Evolutionary conservation across 805 yeast genomes (phyloP).

Genomic region (Cyberlindnera japonica): DNA sequence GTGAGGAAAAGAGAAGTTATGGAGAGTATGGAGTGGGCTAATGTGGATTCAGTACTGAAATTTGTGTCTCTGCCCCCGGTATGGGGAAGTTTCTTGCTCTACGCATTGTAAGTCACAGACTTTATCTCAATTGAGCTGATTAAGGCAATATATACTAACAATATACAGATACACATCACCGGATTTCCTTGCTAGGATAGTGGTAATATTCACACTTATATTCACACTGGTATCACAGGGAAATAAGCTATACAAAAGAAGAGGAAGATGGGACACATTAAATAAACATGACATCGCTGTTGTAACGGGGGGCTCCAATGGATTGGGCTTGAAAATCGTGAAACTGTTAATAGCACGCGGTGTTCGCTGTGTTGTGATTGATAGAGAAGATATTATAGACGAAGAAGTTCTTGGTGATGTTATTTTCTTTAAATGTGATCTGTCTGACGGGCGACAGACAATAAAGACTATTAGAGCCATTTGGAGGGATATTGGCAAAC

Average conservation of each 20-base stretch:
- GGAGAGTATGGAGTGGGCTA: background rate
- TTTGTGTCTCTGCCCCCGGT: background rate
- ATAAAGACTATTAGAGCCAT: conserved; percentile 38
- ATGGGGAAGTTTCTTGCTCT: background rate
- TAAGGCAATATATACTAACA: background rate
- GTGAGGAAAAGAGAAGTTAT: background rate
- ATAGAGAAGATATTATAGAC: conserved; percentile 22
- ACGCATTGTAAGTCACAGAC: background rate
- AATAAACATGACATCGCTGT: conserved; percentile 21
- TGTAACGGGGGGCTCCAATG: conserved; percentile 39
- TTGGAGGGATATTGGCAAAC: conserved; percentile 42
- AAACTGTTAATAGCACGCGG: conserved; percentile 17
- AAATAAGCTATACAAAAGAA: conserved; percentile 13
- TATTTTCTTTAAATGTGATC: conserved; percentile 59
- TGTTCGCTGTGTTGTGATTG: conserved; percentile 27
- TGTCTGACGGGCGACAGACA: conserved; percentile 47
- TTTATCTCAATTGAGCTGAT: background rate
- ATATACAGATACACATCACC: conserved; percentile 3
- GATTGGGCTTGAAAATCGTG: conserved; percentile 32
- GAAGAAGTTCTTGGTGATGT: conserved; percentile 28
- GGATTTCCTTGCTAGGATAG: background rate
- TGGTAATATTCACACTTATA: background rate
- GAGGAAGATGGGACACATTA: conserved; percentile 22
- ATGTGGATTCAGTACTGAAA: background rate
- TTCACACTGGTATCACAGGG: background rate